These are phyloP conservation scores for Myxozyma neglecta DNA, from an alignment of 805 yeast genomes.

Conservation along the genomic window DNA sequence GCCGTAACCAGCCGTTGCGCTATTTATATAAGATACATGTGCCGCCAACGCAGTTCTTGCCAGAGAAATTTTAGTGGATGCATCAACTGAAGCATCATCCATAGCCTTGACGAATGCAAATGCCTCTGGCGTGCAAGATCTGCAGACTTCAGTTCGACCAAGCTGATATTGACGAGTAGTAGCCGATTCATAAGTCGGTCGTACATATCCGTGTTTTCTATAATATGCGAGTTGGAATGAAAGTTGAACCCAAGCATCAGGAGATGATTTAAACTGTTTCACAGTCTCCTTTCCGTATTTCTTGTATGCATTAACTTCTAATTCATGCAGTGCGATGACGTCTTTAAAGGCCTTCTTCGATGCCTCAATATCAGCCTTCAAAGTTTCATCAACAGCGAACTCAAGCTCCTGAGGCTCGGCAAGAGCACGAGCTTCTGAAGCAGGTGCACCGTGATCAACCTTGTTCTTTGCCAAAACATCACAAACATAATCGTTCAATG, in stretches of 20 bases:
- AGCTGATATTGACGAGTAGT: conserved; percentile 84
- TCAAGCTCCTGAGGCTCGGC: conserved; percentile 42
- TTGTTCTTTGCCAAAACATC: conserved; percentile 55
- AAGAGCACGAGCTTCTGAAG: conserved; percentile 22
- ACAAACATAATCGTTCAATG: conserved; percentile 75
- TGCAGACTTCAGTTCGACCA: conserved; percentile 94
- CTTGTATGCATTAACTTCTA: conserved; percentile 74
- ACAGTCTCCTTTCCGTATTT: conserved; percentile 85
- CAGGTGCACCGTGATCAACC: conserved; percentile 39
- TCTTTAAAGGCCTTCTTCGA: conserved; percentile 60
- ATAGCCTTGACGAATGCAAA: conserved; percentile 71
- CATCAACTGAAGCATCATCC: conserved; percentile 55
- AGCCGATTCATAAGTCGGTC: conserved; percentile 95
- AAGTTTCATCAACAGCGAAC: conserved; percentile 58
- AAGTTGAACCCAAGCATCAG: conserved; percentile 92
- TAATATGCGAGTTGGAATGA: conserved; percentile 86
- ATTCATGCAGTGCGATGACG: conserved; percentile 66
- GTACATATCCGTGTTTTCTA: conserved; percentile 71
- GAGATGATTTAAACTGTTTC: conserved; percentile 80
- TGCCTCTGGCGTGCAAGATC: conserved; percentile 76
- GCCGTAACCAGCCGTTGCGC: conserved; percentile 83
- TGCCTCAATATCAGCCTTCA: conserved; percentile 51
- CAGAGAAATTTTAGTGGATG: conserved; percentile 59
- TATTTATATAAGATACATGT: conserved; percentile 70
- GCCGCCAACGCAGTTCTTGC: conserved; percentile 71